Evolutionary conservation across 1,284 basidiomycete species (phyloP), one percentile per base, ranked within the genome.

Genomic region (Ustilago hordei): DNA sequence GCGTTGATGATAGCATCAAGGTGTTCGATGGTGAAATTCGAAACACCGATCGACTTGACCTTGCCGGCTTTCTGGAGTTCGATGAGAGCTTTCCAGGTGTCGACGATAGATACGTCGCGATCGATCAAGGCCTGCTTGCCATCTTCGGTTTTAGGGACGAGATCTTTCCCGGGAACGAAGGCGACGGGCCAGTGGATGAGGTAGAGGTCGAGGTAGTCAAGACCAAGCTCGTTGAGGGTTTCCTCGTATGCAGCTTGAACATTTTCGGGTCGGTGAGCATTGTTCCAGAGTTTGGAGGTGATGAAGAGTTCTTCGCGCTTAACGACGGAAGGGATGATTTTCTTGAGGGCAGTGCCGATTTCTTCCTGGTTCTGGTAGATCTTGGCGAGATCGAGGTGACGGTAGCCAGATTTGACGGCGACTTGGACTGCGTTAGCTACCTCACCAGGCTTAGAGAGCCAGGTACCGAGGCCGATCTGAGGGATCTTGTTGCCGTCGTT

Each of bases 161-260:
- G 87, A 8, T 76, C 81, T 35, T 57, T 43, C 17, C 70, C 69
- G 9, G 59, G 53, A 8, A 67, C 53, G 65, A 87, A 83, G 0
- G 86, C 71, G 41, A 93, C 91, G 1, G 94, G 94, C 94, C 94
- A 96, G 88, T 95, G 94, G 69, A 95, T 88, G 55, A 94, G 91
- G 92, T 80, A 57, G 47, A 87, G 78, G 66, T 87, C 87, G 43
- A 87, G 79, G 80, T 87, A 87, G 55, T 82, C 79, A 34, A 86
- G 71, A 28, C 82, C 81, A 13, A 87, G 83, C 75, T 87, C 82
- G 62, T 85, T 66, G n/a, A 87, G 80, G 11, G 86, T 87, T 64
- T 87, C 84, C 70, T 87, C 83, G 47, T 87, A 84, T 8, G 84
- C 87, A 6, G 79, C 66, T 58, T 86, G 82, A 41, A 87, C 86